Evolutionary conservation across 2,329 filamentous ascomycete genomes (phyloP).

Genomic region (Epichloe scottii): DNA sequence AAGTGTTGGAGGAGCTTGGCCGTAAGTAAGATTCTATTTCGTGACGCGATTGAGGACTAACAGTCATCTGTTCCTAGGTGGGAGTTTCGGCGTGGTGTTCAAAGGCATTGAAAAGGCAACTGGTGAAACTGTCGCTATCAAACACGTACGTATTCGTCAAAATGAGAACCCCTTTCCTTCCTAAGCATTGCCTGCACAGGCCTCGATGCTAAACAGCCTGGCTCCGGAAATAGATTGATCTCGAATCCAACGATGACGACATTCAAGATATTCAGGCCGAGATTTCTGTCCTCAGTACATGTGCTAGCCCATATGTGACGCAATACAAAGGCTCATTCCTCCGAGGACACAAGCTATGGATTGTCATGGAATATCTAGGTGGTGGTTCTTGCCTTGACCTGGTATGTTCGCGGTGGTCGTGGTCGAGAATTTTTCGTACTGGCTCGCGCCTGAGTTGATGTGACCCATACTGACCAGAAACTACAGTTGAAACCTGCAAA

Average conservation of each 20-base stretch:
- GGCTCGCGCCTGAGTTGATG: not conserved
- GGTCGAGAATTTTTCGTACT: not conserved
- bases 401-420: constrained; percentile 34
- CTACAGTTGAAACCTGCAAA: constrained; percentile 73
- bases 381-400: constrained; percentile 91
- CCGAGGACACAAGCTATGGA: constrained; percentile 95
- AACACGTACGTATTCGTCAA: constrained; percentile 55
- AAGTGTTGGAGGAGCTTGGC: constrained; percentile 91
- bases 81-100: constrained; percentile 94
- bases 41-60: not conserved
- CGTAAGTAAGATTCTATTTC: constrained; percentile 44
- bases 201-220: not conserved
- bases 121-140: constrained; percentile 90
- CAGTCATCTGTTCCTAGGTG: constrained; percentile 40
- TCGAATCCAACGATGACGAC: constrained; percentile 96
- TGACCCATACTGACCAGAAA: constrained; percentile 17
- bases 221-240: constrained; percentile 64
- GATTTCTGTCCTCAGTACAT: constrained; percentile 89
- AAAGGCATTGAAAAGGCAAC: constrained; percentile 87
- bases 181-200: not conserved
- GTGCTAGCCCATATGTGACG: constrained; percentile 85
- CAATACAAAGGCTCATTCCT: constrained; percentile 95
- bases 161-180: not conserved
- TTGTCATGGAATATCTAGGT: constrained; percentile 96
- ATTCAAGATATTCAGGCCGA: constrained; percentile 97